A percentile compares a stretch with the other conserved stretches of the same genome.
phyloP scores from a whole-genome alignment of 176 grass and related monocot genomes.

The Oryza officinalis region DNA sequence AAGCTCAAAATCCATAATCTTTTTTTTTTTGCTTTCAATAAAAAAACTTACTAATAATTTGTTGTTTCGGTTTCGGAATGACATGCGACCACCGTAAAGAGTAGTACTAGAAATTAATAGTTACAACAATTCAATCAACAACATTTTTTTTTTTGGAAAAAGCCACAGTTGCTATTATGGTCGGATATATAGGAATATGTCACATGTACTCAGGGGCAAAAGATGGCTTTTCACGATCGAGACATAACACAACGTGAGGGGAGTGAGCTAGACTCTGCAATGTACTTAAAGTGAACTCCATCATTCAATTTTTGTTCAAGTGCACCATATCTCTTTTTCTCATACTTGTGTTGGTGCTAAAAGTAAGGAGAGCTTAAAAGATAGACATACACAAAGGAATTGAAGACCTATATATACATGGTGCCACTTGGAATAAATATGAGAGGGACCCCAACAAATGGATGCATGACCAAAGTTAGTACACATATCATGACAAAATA shows the following conservation, averaged over 20 bases:
- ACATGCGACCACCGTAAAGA: neutral
- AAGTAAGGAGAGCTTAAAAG: slow-evolving; percentile 14
- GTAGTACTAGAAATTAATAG: neutral
- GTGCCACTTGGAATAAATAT: slow-evolving; percentile 29
- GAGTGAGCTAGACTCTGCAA: neutral
- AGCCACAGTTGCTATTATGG: neutral
- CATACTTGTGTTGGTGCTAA: slow-evolving; percentile 33
- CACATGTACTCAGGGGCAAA: neutral
- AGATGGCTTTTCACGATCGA: slow-evolving; percentile 16
- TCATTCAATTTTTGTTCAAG: neutral
- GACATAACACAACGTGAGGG: slow-evolving; percentile 15
- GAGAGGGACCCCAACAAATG: slow-evolving; percentile 26
- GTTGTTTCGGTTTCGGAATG: neutral
- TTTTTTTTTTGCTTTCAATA: too few species aligned
- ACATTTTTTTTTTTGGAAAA: neutral
- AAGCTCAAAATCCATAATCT: too few species aligned
- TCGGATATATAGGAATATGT: neutral
- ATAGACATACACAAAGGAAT: neutral
- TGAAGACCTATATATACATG: neutral
- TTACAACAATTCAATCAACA: neutral
- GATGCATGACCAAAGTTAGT: neutral
- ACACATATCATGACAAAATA: slow-evolving; percentile 14
- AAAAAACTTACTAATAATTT: neutral
- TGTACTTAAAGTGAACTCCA: neutral
- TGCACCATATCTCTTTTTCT: slow-evolving; percentile 18